Percentiles rank a stretch among this genome's conserved stretches.
Evolutionary conservation across 2,329 filamentous ascomycete genomes (phyloP).

Genomic region (Aspergillus awamori): DNA sequence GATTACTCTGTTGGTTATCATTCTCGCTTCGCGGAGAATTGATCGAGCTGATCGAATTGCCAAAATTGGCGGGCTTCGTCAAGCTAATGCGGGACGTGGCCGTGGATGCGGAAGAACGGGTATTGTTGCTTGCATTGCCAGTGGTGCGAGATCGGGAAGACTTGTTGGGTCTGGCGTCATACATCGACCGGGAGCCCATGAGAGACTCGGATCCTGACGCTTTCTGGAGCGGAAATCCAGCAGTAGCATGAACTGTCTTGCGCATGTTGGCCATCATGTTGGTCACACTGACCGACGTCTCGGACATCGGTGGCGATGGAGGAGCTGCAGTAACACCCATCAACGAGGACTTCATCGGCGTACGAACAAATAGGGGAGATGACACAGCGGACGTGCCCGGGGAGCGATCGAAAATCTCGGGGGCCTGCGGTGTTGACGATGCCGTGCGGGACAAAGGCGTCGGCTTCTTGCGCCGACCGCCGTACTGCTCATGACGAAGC

Average conservation of each 20-base stretch:
- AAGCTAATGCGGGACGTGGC: conserved; percentile 42
- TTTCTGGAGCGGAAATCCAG: conserved; percentile 50
- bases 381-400: conserved; percentile 81
- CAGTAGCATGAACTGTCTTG: conserved; percentile 56
- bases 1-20: conserved; percentile 46
- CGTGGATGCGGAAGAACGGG: conserved; percentile 49
- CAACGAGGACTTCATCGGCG: conserved; percentile 70
- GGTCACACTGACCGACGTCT: conserved; percentile 71
- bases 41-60: conserved; percentile 47
- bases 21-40: conserved; percentile 27
- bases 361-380: conserved; percentile 86
- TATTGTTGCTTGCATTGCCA: conserved; percentile 55
- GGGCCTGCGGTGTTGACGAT: conserved; percentile 61
- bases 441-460: conserved; percentile 51
- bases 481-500: conserved; percentile 69
- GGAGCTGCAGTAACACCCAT: conserved; percentile 77
- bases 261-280: conserved; percentile 71
- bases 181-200: conserved; percentile 57
- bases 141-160: conserved; percentile 57
- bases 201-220: conserved; percentile 51
- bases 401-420: conserved; percentile 70
- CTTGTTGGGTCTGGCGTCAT: conserved; percentile 46
- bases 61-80: conserved; percentile 32
- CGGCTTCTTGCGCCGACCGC: conserved; percentile 56
- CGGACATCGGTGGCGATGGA: conserved; percentile 91